These are phyloP conservation scores for Kwoniella mangroviensis DNA, from an alignment of 768 basidiomycete genomes.

Conservation along the genomic window DNA sequence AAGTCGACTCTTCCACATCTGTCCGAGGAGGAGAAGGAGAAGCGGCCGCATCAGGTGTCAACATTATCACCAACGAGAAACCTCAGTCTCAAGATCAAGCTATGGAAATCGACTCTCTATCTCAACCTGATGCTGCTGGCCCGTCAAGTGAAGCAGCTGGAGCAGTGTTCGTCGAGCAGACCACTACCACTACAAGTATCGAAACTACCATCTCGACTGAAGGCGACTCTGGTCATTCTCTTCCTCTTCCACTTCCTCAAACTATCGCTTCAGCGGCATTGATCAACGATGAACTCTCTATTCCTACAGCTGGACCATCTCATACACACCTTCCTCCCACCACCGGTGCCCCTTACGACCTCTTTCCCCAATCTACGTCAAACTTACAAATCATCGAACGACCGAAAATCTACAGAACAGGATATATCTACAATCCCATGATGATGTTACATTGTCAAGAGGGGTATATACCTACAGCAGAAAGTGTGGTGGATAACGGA, in stretches of 20 bases:
- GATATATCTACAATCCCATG: constrained; percentile 80
- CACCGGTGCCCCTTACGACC: background rate
- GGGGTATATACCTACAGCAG: constrained; percentile 46
- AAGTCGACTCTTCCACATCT: constrained; percentile 18
- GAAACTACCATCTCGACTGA: constrained; percentile 5
- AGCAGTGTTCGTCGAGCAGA: background rate
- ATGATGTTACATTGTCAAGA: constrained; percentile 82
- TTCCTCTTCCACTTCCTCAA: background rate
- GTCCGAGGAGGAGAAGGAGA: background rate
- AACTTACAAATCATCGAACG: background rate
- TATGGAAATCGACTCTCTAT: constrained; percentile 19
- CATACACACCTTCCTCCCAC: background rate
- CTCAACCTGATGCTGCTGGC: background rate
- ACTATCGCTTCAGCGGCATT: background rate
- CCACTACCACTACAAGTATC: constrained; percentile 18
- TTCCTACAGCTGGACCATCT: constrained; percentile 10
- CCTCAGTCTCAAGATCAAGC: constrained; percentile 1
- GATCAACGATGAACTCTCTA: background rate
- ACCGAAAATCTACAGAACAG: constrained; percentile 62
- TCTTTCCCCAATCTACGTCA: background rate
- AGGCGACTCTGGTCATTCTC: background rate
- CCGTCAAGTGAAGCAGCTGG: background rate
- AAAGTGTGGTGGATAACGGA: constrained; percentile 59
- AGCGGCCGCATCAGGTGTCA: background rate
- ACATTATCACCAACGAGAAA: background rate